phyloP scores from a whole-genome alignment of 2,329 filamentous ascomycete genomes.

The Sclerotinia trifoliorum region DNA sequence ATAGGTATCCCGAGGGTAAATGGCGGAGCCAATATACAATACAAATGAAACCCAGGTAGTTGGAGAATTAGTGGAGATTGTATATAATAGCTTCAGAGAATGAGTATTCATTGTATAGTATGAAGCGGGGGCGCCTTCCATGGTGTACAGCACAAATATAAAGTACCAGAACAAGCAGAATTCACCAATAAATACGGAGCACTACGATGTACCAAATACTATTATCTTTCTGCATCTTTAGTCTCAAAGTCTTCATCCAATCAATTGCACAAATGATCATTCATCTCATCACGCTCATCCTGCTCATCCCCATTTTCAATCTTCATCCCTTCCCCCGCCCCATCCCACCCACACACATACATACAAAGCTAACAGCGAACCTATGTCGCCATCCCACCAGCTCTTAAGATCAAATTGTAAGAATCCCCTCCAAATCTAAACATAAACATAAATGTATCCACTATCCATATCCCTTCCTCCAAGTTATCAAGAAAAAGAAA shows the following conservation, averaged over 20 bases:
- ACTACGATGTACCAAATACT: background rate
- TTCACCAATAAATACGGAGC: background rate
- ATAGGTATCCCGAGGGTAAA: background rate
- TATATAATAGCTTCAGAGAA: too few relatives aligned
- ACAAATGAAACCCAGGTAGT: too few relatives aligned
- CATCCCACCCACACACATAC: background rate
- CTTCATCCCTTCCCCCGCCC: background rate
- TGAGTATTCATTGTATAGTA: background rate
- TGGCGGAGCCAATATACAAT: too few relatives aligned
- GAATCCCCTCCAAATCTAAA: background rate
- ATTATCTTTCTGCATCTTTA: background rate
- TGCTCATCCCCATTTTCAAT: conserved; percentile 48
- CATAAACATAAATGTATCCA: background rate
- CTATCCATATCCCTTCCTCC: background rate
- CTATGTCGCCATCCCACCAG: conserved; percentile 30
- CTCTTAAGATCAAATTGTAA: conserved; percentile 25
- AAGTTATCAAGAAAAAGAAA: background rate
- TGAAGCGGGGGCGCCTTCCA: background rate
- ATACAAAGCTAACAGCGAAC: background rate
- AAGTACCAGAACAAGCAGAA: background rate
- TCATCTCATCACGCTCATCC: conserved; percentile 32
- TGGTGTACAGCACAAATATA: background rate
- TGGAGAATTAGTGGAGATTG: too few relatives aligned
- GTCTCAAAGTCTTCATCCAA: conserved; percentile 50
- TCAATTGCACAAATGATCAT: conserved; percentile 56